Base-by-base conservation (phyloP, 2,329 filamentous ascomycete genomes). In the Sphaerulina vaccinii region DNA sequence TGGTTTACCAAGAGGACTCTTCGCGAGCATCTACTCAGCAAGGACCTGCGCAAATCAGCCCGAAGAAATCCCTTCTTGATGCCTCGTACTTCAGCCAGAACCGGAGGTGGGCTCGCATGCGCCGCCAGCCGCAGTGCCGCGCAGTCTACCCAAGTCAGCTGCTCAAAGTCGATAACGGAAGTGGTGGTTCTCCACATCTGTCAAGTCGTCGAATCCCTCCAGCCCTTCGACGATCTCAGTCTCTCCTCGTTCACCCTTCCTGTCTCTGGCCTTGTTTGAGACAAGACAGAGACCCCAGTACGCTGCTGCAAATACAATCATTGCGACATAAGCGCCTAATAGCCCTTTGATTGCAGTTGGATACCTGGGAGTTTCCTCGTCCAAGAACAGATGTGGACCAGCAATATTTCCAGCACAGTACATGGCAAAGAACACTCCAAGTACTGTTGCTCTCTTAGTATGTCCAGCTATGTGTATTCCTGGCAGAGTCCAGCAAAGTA, bases 381-480 rank as follows among this genome's bases (percentile, higher is more conserved):
- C 68, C 55, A 71, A 75, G 68, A 86, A 86, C 0, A 87, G 72
- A 1, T 86, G 67, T 0, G 83, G 83, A 0, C 83, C 84, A 60
- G 86, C 75, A 49, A 87, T 85, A 63, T 86, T 86, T 3, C 84
- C 84, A 0, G 79, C 75, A 0, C 82, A 79, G 6, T 77, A 76
- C 0, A 79, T 82, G 1, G 79, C 81, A 58, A 84, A 84, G 71
- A 80, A 86, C 0, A 86, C 68, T 0, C 79, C 80, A 74, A 85
- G 82, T 32, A 81, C 75, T 44, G 80, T 73, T 0, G 82, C 81
- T 62, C 84, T 84, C 68, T 87, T 86, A 2, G 83, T 86, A 13
- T 78, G 80, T 2, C 85, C 85, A 0, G 54, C 58, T 7, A 51
- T 55, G 29, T 59, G 55, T 2, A 55, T 47, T 2, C 48, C 44